phyloP scores from a whole-genome alignment of 2,329 filamentous ascomycete genomes.

The Trichoderma breve region DNA sequence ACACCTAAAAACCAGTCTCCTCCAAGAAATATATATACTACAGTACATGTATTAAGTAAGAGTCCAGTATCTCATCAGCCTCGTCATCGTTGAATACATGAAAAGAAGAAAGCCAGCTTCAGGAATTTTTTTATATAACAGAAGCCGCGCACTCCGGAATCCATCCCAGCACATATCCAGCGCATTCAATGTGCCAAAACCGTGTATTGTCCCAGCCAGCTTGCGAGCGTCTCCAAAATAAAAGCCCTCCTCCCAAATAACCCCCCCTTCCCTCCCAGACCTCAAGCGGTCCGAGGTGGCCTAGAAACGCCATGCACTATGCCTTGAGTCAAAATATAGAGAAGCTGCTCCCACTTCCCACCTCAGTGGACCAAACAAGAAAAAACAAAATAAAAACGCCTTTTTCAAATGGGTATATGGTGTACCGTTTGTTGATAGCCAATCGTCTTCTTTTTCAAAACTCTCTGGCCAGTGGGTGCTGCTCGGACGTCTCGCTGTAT shows the following conservation, averaged over 20 bases:
- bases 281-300: conserved; percentile 11
- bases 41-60: conserved; percentile 17
- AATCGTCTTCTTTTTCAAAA: conserved; percentile 1
- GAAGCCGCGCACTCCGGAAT: not conserved
- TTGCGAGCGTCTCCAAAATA: conserved; percentile 9
- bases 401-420: conserved; percentile 20
- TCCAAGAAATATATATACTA: conserved; percentile 13
- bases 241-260: not conserved
- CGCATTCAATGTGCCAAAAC: not conserved
- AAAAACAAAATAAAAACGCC: conserved; percentile 12
- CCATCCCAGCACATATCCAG: conserved; percentile 1
- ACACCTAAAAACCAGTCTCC: not conserved
- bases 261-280: conserved; percentile 2
- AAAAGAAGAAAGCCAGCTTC: not conserved
- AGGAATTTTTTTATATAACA: not conserved
- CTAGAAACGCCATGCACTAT: conserved; percentile 24
- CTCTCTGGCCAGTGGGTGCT: not conserved
- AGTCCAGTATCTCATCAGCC: conserved; percentile 11
- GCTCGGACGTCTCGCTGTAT: not conserved
- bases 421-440: conserved; percentile 9
- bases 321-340: conserved; percentile 15
- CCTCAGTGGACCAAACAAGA: not conserved
- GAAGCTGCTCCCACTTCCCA: conserved; percentile 1
- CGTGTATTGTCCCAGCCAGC: not conserved
- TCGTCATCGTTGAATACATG: conserved; percentile 19